Conservation (phyloP, 2,329 filamentous ascomycete genomes). For the Mollisiaceae sp. region DNA sequence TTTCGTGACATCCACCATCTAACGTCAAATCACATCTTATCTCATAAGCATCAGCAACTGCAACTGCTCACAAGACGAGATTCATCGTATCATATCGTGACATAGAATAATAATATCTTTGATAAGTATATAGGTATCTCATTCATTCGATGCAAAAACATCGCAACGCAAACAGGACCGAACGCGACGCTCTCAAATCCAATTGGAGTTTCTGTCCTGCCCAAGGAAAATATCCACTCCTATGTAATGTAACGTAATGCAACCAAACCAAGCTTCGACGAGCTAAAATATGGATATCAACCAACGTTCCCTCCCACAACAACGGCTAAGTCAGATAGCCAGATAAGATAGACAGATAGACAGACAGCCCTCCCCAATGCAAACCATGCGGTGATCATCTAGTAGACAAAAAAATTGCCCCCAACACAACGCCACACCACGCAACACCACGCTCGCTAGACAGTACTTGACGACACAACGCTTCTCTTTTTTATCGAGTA, state of each 20-base stretch:
- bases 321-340: too few relatives aligned
- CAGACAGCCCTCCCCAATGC: neutral
- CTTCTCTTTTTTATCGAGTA: neutral
- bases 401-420: neutral
- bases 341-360: too few relatives aligned
- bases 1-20: neutral
- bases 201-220: too few relatives aligned
- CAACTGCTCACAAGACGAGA: neutral
- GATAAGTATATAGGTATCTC: too few relatives aligned
- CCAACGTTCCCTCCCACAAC: neutral
- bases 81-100: neutral
- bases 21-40: neutral
- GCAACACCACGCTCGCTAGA: neutral
- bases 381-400: neutral
- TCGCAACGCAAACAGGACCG: too few relatives aligned
- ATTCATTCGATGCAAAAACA: neutral
- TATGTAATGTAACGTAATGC: neutral
- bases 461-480: neutral
- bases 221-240: neutral
- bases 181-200: too few relatives aligned
- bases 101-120: neutral
- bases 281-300: constrained; percentile 1
- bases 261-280: too few relatives aligned
- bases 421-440: neutral
- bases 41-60: neutral